Evolutionary conservation across 768 basidiomycete species (phyloP), one percentile per base, ranked within the genome.

Genomic region (Pleurotus giganteus): DNA sequence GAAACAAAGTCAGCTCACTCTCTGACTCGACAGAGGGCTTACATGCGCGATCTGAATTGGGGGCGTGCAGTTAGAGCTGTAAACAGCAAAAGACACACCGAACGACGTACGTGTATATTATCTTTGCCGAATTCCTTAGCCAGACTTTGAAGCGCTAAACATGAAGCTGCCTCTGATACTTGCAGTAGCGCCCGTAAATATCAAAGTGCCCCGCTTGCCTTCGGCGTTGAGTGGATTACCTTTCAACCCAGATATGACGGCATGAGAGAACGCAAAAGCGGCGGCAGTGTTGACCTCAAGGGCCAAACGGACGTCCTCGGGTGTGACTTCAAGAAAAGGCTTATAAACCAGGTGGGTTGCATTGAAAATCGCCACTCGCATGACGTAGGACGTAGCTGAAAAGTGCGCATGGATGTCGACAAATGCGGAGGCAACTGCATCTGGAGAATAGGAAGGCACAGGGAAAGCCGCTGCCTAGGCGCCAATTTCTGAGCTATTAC

Each of bases 291-390:
- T 85, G 19, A 71, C 69, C 50, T 86, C 74, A 11, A 82, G 63
- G 19, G 74, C 71, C 21, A 73, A 64, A 51, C 78, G 75, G 19
- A 87, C 63, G 29, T 88, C 85, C 46, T 80, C 73, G 1, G 81
- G 78, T 0, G 81, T 84, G 19, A 87, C 63, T 9, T 86, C 76
- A 26, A 90, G 69, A 75, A 89, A 90, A 2, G 78, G 77, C 67
- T 86, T 88, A 77, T 81, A 88, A 11, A 82, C 66, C 2, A 75
- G 77, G 34, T 77, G 64, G 0, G 74, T 85, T 1, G 74, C 78
- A 61, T 90, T 90, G 71, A 80, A 90, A 7, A 90, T 61, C 1
- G 86, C 86, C 2, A 76, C 84, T 12, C 80, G 80, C 34, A 89
- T 75, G 29, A 71, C 73, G 56, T 77, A 79, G 23, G 75, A 65